Evolutionary conservation across 257 asterid species (phyloP), one percentile per base, ranked within the genome.

Genomic region (Asclepias syriaca): DNA sequence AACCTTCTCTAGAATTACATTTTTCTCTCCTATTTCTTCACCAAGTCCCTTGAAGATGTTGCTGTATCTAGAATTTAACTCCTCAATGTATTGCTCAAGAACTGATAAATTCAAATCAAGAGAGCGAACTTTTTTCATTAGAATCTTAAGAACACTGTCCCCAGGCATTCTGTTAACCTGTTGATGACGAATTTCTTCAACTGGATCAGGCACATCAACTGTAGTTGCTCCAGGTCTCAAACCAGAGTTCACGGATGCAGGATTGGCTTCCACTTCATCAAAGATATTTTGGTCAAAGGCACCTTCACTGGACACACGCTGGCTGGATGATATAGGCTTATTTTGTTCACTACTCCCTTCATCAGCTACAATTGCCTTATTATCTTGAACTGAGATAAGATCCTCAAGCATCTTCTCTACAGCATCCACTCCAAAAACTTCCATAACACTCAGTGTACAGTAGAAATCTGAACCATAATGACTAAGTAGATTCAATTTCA

Each of bases 391-490:
- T 3, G 87, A 89, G 55, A 88, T 76, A 27, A 92, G 84, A 81
- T 95, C 99, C 82, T 90, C 98, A 13, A 95, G 99, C 98, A 95
- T 92, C 84, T 83, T 94, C 86, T 94, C 98, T 54, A 94, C 89
- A 57, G 97, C 98, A 86, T 94, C 98, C 72, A 95, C 85, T 56
- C 99, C 99, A 74, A 88, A 92, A 70, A 90, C 98, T 84, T 92
- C 97, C 21, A 95, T 72, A 60, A 85, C 80, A 77, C 97, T 95
- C 32, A 95, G 65, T 14, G 99, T 95, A 72, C 98, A 95, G 78
- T 95, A 95, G 80, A 95, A 95, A 79, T 95, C 99, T 12, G 96
- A 85, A 58, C 97, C 97, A 34, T 90, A 89, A 82, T 95, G 99
- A 74, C 85, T 87, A 14, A 82, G 75, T 77, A 95, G 81, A 53